Percentiles rank a stretch among this genome's conserved stretches.
These are phyloP conservation scores for Termitomyces sp. DNA, from an alignment of 768 basidiomycete species.

Conservation along the genomic window DNA sequence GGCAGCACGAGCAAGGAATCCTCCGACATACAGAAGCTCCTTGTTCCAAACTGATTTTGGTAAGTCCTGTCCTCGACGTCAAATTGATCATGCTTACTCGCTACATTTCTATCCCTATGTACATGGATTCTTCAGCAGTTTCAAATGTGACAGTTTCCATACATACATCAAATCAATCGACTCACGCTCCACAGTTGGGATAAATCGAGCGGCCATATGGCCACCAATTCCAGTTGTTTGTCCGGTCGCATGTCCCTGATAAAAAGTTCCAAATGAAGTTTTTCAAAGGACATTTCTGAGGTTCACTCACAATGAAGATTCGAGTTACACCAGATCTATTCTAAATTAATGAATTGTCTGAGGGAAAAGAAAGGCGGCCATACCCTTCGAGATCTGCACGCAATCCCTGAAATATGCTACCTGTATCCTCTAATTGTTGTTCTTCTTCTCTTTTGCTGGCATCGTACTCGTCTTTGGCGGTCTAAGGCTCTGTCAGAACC, in stretches of 20 bases:
- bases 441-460: constrained; percentile 65
- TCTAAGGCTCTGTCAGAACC: constrained; percentile 35
- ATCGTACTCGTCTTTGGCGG: constrained; percentile 78
- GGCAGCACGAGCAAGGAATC: constrained; percentile 72
- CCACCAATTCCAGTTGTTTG: constrained; percentile 84
- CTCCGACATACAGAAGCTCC: constrained; percentile 82
- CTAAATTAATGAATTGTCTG: background rate
- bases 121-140: constrained; percentile 1
- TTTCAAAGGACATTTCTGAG: background rate
- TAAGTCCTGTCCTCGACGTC: constrained; percentile 2
- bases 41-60: constrained; percentile 72
- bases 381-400: constrained; percentile 84
- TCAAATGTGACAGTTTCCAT: background rate
- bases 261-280: background rate
- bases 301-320: constrained; percentile 71
- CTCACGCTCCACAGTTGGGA: constrained; percentile 95
- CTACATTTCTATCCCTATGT: constrained; percentile 73
- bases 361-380: constrained; percentile 11
- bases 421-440: constrained; percentile 50
- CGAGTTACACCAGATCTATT: constrained; percentile 59
- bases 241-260: constrained; percentile 80
- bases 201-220: constrained; percentile 74
- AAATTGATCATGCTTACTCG: constrained; percentile 38
- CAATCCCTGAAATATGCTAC: constrained; percentile 83
- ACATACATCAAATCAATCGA: constrained; percentile 82